A percentile compares a stretch with the other conserved stretches of the same genome.
phyloP scores from a whole-genome alignment of 495 filamentous ascomycete genomes.

The Penicillium goetzii region DNA sequence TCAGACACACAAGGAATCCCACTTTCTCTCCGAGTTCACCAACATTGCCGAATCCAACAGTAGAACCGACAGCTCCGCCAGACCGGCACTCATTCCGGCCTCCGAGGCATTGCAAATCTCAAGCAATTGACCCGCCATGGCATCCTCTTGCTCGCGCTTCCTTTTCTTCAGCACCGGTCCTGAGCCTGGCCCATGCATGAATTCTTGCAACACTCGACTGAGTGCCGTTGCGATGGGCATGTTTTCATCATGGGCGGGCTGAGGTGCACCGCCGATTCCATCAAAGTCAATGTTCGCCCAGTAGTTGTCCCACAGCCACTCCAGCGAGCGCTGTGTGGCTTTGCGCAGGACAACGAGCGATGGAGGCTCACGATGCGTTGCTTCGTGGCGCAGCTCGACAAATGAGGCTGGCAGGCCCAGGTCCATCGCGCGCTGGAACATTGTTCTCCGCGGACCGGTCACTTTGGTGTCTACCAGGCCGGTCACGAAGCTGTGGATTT shows the following conservation, averaged over 20 bases:
- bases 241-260: constrained; percentile 18
- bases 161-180: constrained; percentile 40
- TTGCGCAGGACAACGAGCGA: constrained; percentile 68
- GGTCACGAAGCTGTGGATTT: constrained; percentile 75
- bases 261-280: constrained; percentile 8
- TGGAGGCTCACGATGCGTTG: constrained; percentile 85
- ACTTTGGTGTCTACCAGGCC: constrained; percentile 80
- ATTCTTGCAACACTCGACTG: constrained; percentile 25
- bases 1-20: constrained; percentile 22
- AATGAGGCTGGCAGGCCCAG: constrained; percentile 80
- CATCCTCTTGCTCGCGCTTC: constrained; percentile 32
- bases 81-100: constrained; percentile 19
- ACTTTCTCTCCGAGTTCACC: constrained; percentile 38
- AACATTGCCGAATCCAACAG: constrained; percentile 38
- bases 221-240: constrained; percentile 26
- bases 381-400: constrained; percentile 88
- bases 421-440: constrained; percentile 79
- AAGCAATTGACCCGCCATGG: constrained; percentile 33
- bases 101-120: constrained; percentile 31
- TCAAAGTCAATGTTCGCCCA: constrained; percentile 56
- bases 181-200: constrained; percentile 15
- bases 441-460: constrained; percentile 67
- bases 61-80: constrained; percentile 29
- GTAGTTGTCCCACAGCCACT: constrained; percentile 88
- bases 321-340: constrained; percentile 67